These are phyloP conservation scores for Botrytis hyacinthi DNA, from an alignment of 2,329 filamentous ascomycete species.

Conservation along the genomic window DNA sequence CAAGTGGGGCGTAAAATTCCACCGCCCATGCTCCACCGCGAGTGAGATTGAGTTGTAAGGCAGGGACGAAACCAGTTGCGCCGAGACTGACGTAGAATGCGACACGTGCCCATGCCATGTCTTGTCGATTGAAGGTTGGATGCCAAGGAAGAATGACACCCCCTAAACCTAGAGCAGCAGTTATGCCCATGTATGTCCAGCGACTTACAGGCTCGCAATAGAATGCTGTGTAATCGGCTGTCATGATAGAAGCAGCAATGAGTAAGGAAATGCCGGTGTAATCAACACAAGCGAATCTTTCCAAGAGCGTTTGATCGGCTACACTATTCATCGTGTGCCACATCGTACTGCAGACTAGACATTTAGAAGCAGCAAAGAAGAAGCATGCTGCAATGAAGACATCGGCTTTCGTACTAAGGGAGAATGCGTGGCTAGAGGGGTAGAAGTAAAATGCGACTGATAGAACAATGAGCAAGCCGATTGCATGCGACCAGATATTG, in stretches of 20 bases:
- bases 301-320: slow-evolving; percentile 82
- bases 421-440: slow-evolving; percentile 82
- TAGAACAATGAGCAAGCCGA: slow-evolving; percentile 85
- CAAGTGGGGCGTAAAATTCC: slow-evolving; percentile 84
- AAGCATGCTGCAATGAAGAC: slow-evolving; percentile 90
- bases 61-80: slow-evolving; percentile 82
- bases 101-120: slow-evolving; percentile 92
- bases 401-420: slow-evolving; percentile 80
- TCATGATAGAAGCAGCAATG: slow-evolving; percentile 95
- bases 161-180: slow-evolving; percentile 75
- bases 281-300: slow-evolving; percentile 95
- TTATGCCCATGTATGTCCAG: slow-evolving; percentile 81
- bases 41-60: slow-evolving; percentile 76
- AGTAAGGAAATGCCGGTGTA: slow-evolving; percentile 96
- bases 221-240: slow-evolving; percentile 96
- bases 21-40: slow-evolving; percentile 78
- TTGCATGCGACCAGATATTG: slow-evolving; percentile 96
- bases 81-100: slow-evolving; percentile 87
- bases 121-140: slow-evolving; percentile 84
- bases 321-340: slow-evolving; percentile 99
- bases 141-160: slow-evolving; percentile 96
- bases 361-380: slow-evolving; percentile 94
- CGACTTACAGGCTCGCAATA: slow-evolving; percentile 92
- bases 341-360: slow-evolving; percentile 88
- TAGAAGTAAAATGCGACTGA: slow-evolving; percentile 95